These are phyloP conservation scores for Bombardia bombarda DNA, from an alignment of 495 filamentous ascomycete species.

Conservation along the genomic window DNA sequence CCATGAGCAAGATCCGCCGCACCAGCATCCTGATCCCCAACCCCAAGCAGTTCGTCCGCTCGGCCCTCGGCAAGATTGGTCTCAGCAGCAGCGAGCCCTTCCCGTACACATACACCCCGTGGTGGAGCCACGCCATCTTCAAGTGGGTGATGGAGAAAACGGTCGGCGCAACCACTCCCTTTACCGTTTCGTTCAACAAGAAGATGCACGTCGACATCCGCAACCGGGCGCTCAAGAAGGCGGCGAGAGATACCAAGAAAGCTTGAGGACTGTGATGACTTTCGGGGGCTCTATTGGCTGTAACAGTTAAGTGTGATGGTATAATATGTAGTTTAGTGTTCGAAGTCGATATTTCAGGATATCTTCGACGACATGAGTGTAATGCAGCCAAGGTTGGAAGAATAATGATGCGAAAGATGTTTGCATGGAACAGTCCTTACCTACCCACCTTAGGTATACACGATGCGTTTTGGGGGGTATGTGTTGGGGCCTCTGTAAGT, in stretches of 20 bases:
- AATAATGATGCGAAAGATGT: too few species aligned
- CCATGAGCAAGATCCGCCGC: constrained; percentile 91
- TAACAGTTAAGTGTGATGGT: too few species aligned
- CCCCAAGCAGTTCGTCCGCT: constrained; percentile 72
- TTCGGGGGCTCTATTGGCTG: too few species aligned
- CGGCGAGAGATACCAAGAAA: constrained; percentile 72
- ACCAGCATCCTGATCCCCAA: constrained; percentile 69
- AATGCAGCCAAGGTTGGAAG: too few species aligned
- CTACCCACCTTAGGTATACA: too few species aligned
- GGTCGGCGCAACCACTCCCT: constrained; percentile 53
- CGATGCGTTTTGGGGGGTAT: too few species aligned
- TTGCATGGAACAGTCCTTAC: too few species aligned
- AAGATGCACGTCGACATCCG: constrained; percentile 82
- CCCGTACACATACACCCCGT: constrained; percentile 80
- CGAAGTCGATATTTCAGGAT: too few species aligned
- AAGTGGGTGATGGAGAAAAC: constrained; percentile 74
- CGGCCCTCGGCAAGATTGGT: constrained; percentile 75
- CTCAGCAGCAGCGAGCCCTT: constrained; percentile 64
- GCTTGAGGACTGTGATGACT: too few species aligned
- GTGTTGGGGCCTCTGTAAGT: too few species aligned
- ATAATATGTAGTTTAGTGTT: too few species aligned
- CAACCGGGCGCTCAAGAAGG: constrained; percentile 81
- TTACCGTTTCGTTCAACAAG: constrained; percentile 60
- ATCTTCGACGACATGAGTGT: too few species aligned
- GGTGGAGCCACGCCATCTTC: constrained; percentile 84